Conservation (phyloP, 768 basidiomycete genomes). For the Tricholomella constricta region DNA sequence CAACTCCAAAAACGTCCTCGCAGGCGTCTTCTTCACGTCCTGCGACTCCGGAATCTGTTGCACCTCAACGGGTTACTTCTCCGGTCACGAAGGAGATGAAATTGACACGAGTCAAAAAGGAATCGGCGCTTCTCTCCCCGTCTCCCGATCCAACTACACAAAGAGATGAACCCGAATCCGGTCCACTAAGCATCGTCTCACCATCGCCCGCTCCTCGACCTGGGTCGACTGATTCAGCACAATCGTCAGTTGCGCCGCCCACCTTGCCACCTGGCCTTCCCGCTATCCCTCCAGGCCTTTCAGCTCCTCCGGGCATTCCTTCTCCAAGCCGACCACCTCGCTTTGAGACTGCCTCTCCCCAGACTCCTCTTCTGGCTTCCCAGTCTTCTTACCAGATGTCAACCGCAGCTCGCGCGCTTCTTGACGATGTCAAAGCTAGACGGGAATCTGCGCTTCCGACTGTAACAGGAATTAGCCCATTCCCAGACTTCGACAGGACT, state of each 20-base stretch:
- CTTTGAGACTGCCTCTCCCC: conserved; percentile 50
- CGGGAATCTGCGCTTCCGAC: conserved; percentile 56
- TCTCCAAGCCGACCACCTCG: conserved; percentile 55
- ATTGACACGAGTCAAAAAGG: conserved; percentile 41
- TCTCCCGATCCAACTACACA: conserved; percentile 52
- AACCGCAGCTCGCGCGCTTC: conserved; percentile 76
- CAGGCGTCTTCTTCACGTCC: conserved; percentile 64
- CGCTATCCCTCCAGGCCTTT: conserved; percentile 50
- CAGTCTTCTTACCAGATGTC: conserved; percentile 84
- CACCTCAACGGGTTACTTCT: conserved; percentile 45
- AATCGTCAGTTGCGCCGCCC: conserved; percentile 24
- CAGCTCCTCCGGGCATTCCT: conserved; percentile 64
- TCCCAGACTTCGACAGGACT: conserved; percentile 89
- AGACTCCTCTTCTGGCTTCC: conserved; percentile 53
- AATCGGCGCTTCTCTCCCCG: conserved; percentile 25
- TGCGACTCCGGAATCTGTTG: conserved; percentile 45
- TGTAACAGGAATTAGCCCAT: conserved; percentile 56
- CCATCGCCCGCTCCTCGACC: conserved; percentile 24
- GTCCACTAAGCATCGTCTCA: conserved; percentile 44
- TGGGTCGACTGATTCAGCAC: conserved; percentile 36
- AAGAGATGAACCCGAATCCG: conserved; percentile 50
- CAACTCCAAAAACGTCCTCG: conserved; percentile 44
- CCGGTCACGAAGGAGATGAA: conserved; percentile 40
- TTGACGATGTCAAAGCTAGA: conserved; percentile 81
- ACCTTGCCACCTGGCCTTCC: conserved; percentile 46